Base-by-base conservation (phyloP, 176 grass and related monocot species). In the Paspalum vaginatum region DNA sequence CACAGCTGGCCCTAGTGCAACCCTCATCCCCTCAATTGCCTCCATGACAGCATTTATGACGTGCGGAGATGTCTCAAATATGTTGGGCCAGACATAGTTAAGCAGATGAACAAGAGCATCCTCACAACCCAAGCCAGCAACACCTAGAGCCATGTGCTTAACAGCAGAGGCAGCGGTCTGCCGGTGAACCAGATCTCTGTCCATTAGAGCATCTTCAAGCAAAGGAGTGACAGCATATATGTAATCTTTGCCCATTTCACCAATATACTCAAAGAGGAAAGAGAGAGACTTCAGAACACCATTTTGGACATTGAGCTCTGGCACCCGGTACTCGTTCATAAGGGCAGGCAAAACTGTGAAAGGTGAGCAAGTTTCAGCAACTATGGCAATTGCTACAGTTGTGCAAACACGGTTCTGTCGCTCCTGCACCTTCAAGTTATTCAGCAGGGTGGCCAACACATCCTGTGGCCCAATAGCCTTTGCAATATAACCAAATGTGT, bases 31-130 rank as follows among this genome's bases (percentile, higher is more conserved):
- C 76, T 99, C 96, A 46, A 95, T 88, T 3, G 92, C 96, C 70
- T 99, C 96, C 92, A 91, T 95, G 20, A 99, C 96, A 79, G 92
- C 90, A 93, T 99, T 95, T 79, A 99, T 93, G 56, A 99, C 92
- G 41, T 95, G 96, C 14, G 88, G 92, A 72, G 90, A 95, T 38
- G 96, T 99, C 78, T 99, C 96, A 78, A 99, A 99, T 65, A 99
- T 93, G 79, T 99, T 95, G 14, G 96, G 92, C 92, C 90, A 99
- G 5, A 99, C 90, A 87, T 85, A 91, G 82, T 99, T 99, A 65
- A 99, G 84, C 38, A 99, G 90, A 93, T 99, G 92, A 27, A 99
- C 96, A 7, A 99, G 81, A 22, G 96, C 96, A 89, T 99, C 92
- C 88, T 99, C 96, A 81, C 96, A 99, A 45, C 96, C 96, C 82